Conservation (phyloP, 441 rosid genomes). For the Adansonia gregorii region DNA sequence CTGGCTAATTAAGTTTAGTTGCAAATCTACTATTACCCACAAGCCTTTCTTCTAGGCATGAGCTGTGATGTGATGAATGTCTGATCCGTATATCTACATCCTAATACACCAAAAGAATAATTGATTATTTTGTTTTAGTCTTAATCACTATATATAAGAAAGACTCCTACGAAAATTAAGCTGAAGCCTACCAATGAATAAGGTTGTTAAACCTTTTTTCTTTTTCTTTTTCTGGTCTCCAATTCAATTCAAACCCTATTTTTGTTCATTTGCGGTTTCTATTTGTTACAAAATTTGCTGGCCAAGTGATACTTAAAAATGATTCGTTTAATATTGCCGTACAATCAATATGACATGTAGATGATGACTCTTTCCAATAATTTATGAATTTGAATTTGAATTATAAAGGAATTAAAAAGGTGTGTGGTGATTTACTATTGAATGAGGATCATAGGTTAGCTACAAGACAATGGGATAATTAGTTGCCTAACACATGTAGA, state of each 20-base stretch:
- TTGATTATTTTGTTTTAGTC: neutral
- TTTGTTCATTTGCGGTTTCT: neutral
- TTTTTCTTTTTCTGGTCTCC: neutral
- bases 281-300: neutral
- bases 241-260: neutral
- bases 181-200: neutral
- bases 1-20: neutral
- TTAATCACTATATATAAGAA: neutral
- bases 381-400: neutral
- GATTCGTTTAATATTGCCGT: neutral
- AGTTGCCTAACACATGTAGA: conserved; percentile 22
- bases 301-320: neutral
- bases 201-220: no score
- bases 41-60: neutral
- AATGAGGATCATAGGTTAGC: neutral
- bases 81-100: neutral
- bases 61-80: neutral
- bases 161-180: conserved; percentile 2
- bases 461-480: conserved; percentile 13
- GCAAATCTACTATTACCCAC: neutral
- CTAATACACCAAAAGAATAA: neutral
- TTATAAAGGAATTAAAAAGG: neutral
- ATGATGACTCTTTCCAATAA: neutral
- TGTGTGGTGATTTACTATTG: neutral
- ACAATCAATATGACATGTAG: neutral